Evolutionary conservation across 2,329 filamentous ascomycete genomes (phyloP), one percentile per base, ranked within the genome.

Genomic region (Claviceps purpurea): DNA sequence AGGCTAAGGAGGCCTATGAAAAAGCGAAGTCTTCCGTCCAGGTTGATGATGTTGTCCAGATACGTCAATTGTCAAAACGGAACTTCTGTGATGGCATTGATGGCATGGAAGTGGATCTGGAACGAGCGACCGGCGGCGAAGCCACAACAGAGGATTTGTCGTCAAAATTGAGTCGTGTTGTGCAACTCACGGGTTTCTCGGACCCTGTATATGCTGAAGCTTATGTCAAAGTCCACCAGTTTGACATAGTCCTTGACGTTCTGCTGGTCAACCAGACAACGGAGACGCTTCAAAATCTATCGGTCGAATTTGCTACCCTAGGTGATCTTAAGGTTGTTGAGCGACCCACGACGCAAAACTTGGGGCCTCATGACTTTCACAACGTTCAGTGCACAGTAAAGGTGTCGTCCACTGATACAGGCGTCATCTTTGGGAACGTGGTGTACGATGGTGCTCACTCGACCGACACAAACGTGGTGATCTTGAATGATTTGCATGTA

Each of bases 351-450:
- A 97, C 93, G 5, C 93, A 97, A 68, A 98, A 96, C 64, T 79
- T 98, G 13, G 89, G 85, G 2, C 89, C 89, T 1, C 89, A 96
- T 65, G 93, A 96, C 68, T 98, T 98, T 76, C 82, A 95, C 72
- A 97, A 97, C 64, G 89, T 98, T 37, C 93, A 98, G 69, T 91
- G 90, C 65, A 98, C 93, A 11, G 94, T 98, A 76, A 97, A 97
- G 73, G 93, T 98, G 22, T 95, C 89, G 3, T 95, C 89, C 6
- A 98, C 93, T 4, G 93, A 98, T 65, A 97, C 93, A 2, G 93
- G 93, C 52, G 93, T 98, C 59, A 98, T 98, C 60, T 98, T 98
- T 62, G 93, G 93, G 59, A 98, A 98, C 64, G 90, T 98, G 24
- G 87, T 98, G 7, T 98, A 98, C 68, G 93, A 98, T 61, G 93